Evolutionary conservation across 108 stramenopile genomes (phyloP).

Genomic region (Schizochytrium sp.): DNA sequence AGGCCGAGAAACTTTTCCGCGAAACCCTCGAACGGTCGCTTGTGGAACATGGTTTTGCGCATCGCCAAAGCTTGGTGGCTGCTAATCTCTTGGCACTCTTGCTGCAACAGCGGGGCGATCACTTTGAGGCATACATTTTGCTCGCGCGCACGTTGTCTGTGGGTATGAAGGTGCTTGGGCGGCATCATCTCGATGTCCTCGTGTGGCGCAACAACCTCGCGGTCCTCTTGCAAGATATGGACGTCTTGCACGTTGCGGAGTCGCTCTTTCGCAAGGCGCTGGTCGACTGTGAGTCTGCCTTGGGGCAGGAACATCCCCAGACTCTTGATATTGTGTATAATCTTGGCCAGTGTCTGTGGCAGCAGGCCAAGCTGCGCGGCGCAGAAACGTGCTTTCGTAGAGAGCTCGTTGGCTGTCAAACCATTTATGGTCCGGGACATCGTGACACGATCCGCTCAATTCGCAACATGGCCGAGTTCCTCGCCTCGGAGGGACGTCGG

Average conservation of each 20-base stretch:
- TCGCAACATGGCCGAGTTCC: slow-evolving; percentile 5
- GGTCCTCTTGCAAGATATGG: neutral
- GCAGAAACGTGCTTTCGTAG: neutral
- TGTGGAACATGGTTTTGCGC: neutral
- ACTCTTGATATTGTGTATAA: slow-evolving; percentile 15
- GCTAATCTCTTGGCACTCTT: neutral
- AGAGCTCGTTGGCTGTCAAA: neutral
- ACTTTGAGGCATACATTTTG: neutral
- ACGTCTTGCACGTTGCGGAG: neutral
- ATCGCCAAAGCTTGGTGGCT: neutral
- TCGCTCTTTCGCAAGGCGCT: slow-evolving; percentile 1
- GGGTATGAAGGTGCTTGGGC: neutral
- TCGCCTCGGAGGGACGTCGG: neutral
- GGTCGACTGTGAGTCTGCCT: neutral
- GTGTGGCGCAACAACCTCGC: slow-evolving; percentile 8
- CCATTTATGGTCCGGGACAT: neutral
- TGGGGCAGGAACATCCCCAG: neutral
- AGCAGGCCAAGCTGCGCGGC: neutral
- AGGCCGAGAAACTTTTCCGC: neutral
- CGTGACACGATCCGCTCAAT: slow-evolving; percentile 6
- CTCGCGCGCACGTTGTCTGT: neutral
- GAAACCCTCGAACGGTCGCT: neutral
- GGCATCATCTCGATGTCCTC: neutral
- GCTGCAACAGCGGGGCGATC: neutral
- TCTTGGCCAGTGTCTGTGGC: slow-evolving; percentile 6